Conservation (phyloP, 169 alveolate species). For the Plasmodium coatneyi region DNA sequence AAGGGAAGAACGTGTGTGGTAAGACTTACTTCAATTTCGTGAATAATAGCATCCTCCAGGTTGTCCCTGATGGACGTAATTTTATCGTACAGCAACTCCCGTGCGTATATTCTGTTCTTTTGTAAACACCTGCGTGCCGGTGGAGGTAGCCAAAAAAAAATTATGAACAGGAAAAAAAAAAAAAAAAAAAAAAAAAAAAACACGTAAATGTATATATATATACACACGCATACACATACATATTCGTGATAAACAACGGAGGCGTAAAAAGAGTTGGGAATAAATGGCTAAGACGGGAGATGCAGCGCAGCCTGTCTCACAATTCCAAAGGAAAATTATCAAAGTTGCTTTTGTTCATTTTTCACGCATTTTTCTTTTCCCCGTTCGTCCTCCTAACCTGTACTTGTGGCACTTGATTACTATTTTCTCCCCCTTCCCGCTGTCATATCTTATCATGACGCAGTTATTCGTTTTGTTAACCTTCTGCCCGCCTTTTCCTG, state of each 20-base stretch:
- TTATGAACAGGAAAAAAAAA: too few relatives aligned
- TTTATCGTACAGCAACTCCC: conserved; percentile 76
- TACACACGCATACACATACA: neutral
- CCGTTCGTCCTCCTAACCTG: conserved; percentile 17
- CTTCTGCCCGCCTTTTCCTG: conserved; percentile 93
- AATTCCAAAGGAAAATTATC: neutral
- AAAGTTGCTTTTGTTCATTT: neutral
- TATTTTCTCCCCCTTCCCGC: conserved; percentile 72
- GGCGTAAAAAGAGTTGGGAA: neutral
- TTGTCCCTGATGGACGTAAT: conserved; percentile 58
- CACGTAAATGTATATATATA: neutral
- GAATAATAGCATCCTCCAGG: conserved; percentile 4
- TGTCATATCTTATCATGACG: conserved; percentile 83
- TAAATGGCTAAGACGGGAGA: neutral
- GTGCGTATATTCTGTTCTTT: conserved; percentile 82
- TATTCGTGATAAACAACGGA: neutral
- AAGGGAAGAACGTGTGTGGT: neutral
- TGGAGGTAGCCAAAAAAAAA: neutral
- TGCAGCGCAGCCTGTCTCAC: neutral
- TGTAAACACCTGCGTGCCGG: conserved; percentile 66
- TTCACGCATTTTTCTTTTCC: neutral
- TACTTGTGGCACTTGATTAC: conserved; percentile 78
- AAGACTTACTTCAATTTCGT: conserved; percentile 13
- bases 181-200: neutral
- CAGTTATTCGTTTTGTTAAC: conserved; percentile 90